Evolutionary conservation across 768 basidiomycete genomes (phyloP).

Genomic region (Leccinum longicurvipes): DNA sequence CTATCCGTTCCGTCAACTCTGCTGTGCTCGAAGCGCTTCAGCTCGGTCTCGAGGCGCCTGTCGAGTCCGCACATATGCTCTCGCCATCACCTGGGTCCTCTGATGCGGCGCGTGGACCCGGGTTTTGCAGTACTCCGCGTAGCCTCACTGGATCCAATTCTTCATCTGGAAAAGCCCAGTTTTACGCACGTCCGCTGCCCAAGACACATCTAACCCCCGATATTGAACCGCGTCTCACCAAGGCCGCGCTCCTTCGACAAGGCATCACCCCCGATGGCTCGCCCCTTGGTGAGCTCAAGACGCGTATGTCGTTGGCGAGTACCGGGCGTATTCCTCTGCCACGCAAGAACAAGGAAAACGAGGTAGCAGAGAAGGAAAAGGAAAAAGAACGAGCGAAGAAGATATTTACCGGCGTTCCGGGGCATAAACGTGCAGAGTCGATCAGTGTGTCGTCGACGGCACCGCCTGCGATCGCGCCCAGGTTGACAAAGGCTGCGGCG

Average conservation of each 20-base stretch:
- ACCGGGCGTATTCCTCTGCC: conserved; percentile 29
- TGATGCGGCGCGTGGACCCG: conserved; percentile 18
- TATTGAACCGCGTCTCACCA: conserved; percentile 75
- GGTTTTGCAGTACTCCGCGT: conserved; percentile 21
- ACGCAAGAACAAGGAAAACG: conserved; percentile 28
- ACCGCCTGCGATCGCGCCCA: conserved; percentile 65
- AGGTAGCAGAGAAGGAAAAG: conserved; percentile 46
- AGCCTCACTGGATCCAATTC: conserved; percentile 33
- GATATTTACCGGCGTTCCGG: conserved; percentile 77
- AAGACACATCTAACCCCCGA: conserved; percentile 57
- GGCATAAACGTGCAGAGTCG: conserved; percentile 69
- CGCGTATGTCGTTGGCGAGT: conserved; percentile 34
- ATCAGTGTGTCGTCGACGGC: conserved; percentile 74
- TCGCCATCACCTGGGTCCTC: conserved; percentile 32
- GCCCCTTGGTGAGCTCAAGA: conserved; percentile 14
- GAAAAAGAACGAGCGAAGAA: conserved; percentile 59
- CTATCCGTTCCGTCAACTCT: conserved; percentile 44
- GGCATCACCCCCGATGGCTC: conserved; percentile 46
- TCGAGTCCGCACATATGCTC: conserved; percentile 39
- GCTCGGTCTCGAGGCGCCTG: conserved; percentile 39
- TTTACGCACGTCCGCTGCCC: conserved; percentile 69
- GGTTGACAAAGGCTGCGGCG: conserved; percentile 74
- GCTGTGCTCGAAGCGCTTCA: conserved; percentile 46
- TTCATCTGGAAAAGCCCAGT: conserved; percentile 46
- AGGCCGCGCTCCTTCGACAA: conserved; percentile 69